phyloP scores from a whole-genome alignment of 2,329 filamentous ascomycete species.

The Talaromyces funiculosus region DNA sequence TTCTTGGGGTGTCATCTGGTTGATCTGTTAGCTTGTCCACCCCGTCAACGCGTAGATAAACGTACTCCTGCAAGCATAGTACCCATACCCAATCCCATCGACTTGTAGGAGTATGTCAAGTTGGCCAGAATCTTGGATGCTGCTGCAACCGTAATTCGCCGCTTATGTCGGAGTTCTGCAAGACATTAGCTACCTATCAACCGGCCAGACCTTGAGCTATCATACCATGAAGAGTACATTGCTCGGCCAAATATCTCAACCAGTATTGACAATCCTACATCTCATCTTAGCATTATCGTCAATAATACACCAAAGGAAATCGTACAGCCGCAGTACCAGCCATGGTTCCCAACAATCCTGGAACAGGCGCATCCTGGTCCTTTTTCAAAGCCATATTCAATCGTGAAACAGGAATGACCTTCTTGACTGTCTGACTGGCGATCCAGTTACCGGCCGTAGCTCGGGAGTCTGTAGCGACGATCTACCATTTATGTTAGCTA shows the following conservation, averaged over 20 bases:
- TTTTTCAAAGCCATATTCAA: constrained; percentile 37
- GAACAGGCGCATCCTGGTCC: constrained; percentile 27
- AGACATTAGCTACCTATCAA: constrained; percentile 6
- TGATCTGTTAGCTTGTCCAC: background rate
- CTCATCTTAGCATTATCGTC: background rate
- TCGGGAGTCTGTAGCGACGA: constrained; percentile 95
- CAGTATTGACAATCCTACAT: constrained; percentile 96
- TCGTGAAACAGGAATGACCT: constrained; percentile 65
- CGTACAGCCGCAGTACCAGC: constrained; percentile 87
- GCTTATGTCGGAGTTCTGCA: constrained; percentile 87
- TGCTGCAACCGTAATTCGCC: constrained; percentile 93
- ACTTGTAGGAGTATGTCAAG: constrained; percentile 97
- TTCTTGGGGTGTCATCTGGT: constrained; percentile 62
- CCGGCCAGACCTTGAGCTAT: background rate
- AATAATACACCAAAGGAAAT: background rate
- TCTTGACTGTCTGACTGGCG: constrained; percentile 98
- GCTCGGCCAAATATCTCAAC: constrained; percentile 97
- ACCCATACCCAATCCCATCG: constrained; percentile 97
- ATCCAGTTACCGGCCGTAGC: constrained; percentile 99
- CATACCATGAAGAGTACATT: constrained; percentile 85
- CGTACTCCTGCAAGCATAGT: constrained; percentile 99
- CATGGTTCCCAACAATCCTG: constrained; percentile 83
- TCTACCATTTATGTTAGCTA: constrained; percentile 35
- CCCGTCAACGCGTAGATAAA: constrained; percentile 51
- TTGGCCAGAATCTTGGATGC: constrained; percentile 98